Percentiles rank a stretch among this genome's conserved stretches.
Conservation (phyloP, 73 alveolate genomes). For the Paramecium pentaurelia region DNA sequence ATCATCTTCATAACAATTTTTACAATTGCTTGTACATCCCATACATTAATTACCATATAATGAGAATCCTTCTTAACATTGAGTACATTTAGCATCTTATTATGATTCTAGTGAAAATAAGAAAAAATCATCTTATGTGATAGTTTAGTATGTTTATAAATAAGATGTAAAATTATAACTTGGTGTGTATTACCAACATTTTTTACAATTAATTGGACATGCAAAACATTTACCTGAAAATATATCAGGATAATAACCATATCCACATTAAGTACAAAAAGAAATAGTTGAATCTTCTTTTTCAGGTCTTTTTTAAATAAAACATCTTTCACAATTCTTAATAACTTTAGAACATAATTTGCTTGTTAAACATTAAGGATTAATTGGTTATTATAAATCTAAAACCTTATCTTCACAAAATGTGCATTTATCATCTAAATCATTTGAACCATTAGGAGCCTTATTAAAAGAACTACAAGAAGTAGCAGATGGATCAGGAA, state of each 20-base stretch:
- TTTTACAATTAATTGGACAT: not conserved
- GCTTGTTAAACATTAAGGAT: not conserved
- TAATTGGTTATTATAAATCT: not conserved
- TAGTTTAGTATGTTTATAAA: not conserved
- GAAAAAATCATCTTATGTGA: not conserved
- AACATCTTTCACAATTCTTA: not conserved
- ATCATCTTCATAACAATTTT: not conserved
- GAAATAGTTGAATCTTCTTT: not conserved
- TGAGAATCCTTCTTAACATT: not conserved
- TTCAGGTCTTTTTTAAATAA: not conserved
- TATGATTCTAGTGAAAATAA: not conserved
- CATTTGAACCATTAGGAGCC: not conserved
- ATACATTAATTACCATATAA: not conserved
- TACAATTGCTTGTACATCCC: slow-evolving; percentile 28
- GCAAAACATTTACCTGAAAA: not conserved
- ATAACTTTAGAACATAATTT: not conserved
- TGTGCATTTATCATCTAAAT: not conserved
- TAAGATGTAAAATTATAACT: not conserved
- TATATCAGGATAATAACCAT: slow-evolving; percentile 16
- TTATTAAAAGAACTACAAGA: not conserved
- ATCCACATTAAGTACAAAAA: not conserved
- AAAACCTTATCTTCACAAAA: not conserved
- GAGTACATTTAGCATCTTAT: not conserved
- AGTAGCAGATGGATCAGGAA: not conserved
- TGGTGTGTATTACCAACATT: not conserved